Conservation (phyloP, 306 rosid species). For the Ziziphus jujuba region DNA sequence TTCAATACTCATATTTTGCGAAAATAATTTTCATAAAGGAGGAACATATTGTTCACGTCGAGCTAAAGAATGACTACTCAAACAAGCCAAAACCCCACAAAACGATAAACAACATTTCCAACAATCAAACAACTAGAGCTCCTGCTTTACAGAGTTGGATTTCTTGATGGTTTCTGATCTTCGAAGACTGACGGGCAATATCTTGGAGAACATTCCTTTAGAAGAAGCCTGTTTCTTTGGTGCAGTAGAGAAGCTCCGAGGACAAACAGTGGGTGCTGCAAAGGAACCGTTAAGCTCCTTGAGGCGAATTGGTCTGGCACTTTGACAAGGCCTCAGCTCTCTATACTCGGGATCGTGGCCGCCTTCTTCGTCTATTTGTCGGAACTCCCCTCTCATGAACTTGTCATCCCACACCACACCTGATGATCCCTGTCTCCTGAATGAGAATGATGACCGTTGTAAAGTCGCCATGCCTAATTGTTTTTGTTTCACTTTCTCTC, state of each 20-base stretch:
- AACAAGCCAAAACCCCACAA: neutral
- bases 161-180: neutral
- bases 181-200: neutral
- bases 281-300: neutral
- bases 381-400: slow-evolving; percentile 16
- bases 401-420: slow-evolving; percentile 34
- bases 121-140: neutral
- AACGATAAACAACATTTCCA: too few relatives aligned
- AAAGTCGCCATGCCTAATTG: slow-evolving; percentile 21
- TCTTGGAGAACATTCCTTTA: slow-evolving; percentile 1
- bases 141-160: neutral
- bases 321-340: slow-evolving; percentile 17
- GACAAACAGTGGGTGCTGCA: neutral
- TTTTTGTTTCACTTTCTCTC: neutral
- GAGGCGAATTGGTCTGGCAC: slow-evolving; percentile 14
- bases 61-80: too few relatives aligned
- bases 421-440: slow-evolving; percentile 40
- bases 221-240: neutral
- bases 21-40: too few relatives aligned
- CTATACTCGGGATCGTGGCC: slow-evolving; percentile 3
- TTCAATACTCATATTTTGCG: too few relatives aligned
- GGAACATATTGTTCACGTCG: too few relatives aligned
- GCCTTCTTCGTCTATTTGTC: neutral
- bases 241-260: neutral
- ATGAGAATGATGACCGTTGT: slow-evolving; percentile 35